Evolutionary conservation across 1,284 basidiomycete species (phyloP).

Genomic region (Pseudozyma sp.): DNA sequence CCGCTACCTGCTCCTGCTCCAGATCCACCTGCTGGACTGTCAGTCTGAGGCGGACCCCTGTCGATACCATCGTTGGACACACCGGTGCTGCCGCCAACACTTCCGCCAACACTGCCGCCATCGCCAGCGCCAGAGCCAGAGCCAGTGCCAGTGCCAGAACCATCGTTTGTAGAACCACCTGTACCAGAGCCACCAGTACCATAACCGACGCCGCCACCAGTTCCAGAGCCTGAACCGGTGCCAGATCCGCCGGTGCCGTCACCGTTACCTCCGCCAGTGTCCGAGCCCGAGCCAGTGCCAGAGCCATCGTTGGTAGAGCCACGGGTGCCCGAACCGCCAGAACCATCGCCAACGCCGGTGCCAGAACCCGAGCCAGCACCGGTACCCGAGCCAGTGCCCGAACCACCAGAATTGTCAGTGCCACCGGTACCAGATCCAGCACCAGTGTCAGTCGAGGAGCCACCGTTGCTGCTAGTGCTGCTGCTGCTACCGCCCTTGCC

Average conservation of each 20-base stretch:
- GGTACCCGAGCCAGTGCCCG: constrained; percentile 8
- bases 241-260: constrained; percentile 5
- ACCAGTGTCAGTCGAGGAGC: neutral
- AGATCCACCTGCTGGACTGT: neutral
- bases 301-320: neutral
- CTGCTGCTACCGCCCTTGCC: neutral
- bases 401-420: constrained; percentile 7
- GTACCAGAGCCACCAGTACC: constrained; percentile 3
- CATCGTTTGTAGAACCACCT: constrained; percentile 7
- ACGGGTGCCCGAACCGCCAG: constrained; percentile 7
- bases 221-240: constrained; percentile 11
- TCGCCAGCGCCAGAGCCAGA: constrained; percentile 17
- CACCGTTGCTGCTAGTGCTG: neutral
- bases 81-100: neutral
- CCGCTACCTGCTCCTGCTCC: neutral
- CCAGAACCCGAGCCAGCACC: constrained; percentile 6
- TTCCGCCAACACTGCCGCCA: constrained; percentile 4
- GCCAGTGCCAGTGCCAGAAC: neutral
- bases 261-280: constrained; percentile 7
- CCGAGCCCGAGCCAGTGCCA: constrained; percentile 4
- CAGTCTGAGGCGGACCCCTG: too few relatives aligned
- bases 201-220: neutral
- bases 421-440: neutral
- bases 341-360: neutral
- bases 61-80: too few relatives aligned